Evolutionary conservation across 176 grass and related monocot genomes (phyloP).

Genomic region (Miscanthus lutarioriparius): DNA sequence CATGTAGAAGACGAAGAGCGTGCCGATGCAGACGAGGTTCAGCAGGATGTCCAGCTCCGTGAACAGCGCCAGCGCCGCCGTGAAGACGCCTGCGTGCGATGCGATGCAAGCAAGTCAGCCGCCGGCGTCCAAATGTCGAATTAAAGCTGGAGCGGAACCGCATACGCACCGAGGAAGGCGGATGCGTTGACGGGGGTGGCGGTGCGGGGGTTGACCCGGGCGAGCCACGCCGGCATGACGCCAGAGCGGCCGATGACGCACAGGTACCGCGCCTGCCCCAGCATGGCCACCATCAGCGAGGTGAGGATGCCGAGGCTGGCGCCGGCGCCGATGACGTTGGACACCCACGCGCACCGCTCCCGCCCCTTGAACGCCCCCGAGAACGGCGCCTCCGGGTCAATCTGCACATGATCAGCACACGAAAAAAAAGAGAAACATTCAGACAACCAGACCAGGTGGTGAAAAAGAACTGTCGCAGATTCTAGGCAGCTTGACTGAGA

Average conservation of each 20-base stretch:
- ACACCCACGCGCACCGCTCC: constrained; percentile 67
- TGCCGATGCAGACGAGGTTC: constrained; percentile 89
- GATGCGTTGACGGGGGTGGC: constrained; percentile 94
- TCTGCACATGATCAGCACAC: constrained; percentile 40
- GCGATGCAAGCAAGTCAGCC: not conserved
- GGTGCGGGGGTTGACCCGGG: constrained; percentile 61
- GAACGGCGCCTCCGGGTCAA: constrained; percentile 82
- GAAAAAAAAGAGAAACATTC: not conserved
- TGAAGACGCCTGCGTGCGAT: constrained; percentile 51
- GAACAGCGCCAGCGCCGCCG: constrained; percentile 81
- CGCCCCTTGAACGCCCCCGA: constrained; percentile 73
- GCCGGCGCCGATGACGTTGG: constrained; percentile 77
- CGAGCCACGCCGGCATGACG: constrained; percentile 77
- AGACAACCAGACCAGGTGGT: not conserved
- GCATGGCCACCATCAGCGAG: constrained; percentile 84
- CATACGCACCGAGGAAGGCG: constrained; percentile 59
- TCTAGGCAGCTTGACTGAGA: not conserved
- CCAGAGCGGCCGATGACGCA: constrained; percentile 92
- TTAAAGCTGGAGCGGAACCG: not conserved
- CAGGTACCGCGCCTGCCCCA: constrained; percentile 88
- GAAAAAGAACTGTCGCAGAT: not conserved
- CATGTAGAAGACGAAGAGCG: constrained; percentile 99
- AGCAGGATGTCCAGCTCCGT: constrained; percentile 87
- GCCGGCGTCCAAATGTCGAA: not conserved
- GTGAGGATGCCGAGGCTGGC: constrained; percentile 90